Percentiles rank a stretch among this genome's conserved stretches.
Conservation (phyloP, 768 basidiomycete species). For the Rhizopogon salebrosus region DNA sequence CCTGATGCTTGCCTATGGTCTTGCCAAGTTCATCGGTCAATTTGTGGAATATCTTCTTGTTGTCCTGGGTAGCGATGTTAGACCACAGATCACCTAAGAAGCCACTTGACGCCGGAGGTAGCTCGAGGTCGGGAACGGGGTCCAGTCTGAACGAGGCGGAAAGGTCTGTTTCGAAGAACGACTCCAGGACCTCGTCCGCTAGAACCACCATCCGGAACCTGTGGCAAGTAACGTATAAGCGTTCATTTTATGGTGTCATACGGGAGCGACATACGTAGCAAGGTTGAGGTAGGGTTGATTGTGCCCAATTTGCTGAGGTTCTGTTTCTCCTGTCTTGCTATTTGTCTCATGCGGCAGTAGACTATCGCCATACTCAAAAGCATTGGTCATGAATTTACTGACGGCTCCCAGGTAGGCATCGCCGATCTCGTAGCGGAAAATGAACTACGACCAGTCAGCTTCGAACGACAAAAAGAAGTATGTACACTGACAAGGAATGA, state of each 20-base stretch:
- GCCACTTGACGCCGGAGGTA: slow-evolving; percentile 52
- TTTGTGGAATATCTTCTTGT: slow-evolving; percentile 90
- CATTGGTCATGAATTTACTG: slow-evolving; percentile 95
- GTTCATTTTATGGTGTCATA: neutral
- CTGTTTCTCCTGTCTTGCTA: slow-evolving; percentile 30
- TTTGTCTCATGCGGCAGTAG: slow-evolving; percentile 49
- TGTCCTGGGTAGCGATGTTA: slow-evolving; percentile 83
- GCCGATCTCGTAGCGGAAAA: slow-evolving; percentile 94
- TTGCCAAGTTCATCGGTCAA: slow-evolving; percentile 93
- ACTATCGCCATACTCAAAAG: slow-evolving; percentile 97
- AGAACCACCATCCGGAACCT: slow-evolving; percentile 99
- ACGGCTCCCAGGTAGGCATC: slow-evolving; percentile 96
- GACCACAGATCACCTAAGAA: slow-evolving; percentile 84
- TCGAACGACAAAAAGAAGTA: slow-evolving; percentile 3
- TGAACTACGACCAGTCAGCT: slow-evolving; percentile 58
- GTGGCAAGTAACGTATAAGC: slow-evolving; percentile 8
- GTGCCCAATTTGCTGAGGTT: slow-evolving; percentile 49
- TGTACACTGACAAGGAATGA: slow-evolving; percentile 68
- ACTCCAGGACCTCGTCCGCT: slow-evolving; percentile 93
- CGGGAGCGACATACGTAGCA: slow-evolving; percentile 55
- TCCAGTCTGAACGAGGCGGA: slow-evolving; percentile 83
- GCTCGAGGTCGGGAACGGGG: slow-evolving; percentile 60
- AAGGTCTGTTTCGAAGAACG: slow-evolving; percentile 93
- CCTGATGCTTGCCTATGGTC: slow-evolving; percentile 90
- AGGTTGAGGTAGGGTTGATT: slow-evolving; percentile 93